Percentiles rank a stretch among this genome's conserved stretches.
phyloP scores from a whole-genome alignment of 2,329 filamentous ascomycete species.

The Exophiala oligosperma region DNA sequence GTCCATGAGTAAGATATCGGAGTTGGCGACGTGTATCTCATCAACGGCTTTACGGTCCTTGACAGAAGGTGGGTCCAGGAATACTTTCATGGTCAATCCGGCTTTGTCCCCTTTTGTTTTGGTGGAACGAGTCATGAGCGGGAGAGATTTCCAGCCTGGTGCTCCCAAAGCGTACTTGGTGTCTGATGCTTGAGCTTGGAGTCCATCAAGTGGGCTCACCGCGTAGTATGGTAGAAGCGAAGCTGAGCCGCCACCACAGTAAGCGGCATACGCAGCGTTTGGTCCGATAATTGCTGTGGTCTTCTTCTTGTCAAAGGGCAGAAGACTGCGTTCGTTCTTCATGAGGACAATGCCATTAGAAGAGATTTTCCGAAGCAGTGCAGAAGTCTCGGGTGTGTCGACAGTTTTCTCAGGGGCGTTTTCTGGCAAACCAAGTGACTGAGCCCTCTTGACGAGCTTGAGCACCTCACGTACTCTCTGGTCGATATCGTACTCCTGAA shows the following conservation, averaged over 20 bases:
- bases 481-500: conserved; percentile 56
- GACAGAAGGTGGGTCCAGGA: conserved; percentile 57
- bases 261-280: conserved; percentile 50
- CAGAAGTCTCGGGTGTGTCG: conserved; percentile 63
- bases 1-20: conserved; percentile 55
- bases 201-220: conserved; percentile 46
- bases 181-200: conserved; percentile 38
- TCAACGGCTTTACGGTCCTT: conserved; percentile 53
- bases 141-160: conserved; percentile 65
- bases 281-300: conserved; percentile 56
- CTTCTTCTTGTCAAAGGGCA: conserved; percentile 56
- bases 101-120: conserved; percentile 54
- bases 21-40: conserved; percentile 44
- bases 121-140: conserved; percentile 56
- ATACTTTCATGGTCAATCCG: conserved; percentile 64
- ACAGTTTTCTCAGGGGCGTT: conserved; percentile 54
- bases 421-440: conserved; percentile 56
- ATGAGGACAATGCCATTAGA: conserved; percentile 71
- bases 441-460: conserved; percentile 60
- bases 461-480: conserved; percentile 60
- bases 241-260: conserved; percentile 66
- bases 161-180: conserved; percentile 59
- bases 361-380: conserved; percentile 64
- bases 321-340: conserved; percentile 66
- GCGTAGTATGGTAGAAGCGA: conserved; percentile 50